phyloP scores from a whole-genome alignment of 2,329 filamentous ascomycete genomes.

The Coleophoma eucalyptorum region DNA sequence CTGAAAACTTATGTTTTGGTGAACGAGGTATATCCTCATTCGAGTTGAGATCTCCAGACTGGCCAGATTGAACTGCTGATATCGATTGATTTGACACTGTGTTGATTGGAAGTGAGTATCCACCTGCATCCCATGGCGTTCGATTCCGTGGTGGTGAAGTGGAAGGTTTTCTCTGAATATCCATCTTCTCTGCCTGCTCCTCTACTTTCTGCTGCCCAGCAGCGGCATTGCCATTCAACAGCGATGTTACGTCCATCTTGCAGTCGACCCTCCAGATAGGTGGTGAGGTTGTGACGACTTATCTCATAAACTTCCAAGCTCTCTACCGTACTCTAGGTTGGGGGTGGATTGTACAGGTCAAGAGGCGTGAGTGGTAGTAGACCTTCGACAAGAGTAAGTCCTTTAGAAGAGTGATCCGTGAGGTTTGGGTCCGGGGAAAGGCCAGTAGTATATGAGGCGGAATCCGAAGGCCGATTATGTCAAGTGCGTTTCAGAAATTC shows the following conservation, averaged over 20 bases:
- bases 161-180: conserved; percentile 5
- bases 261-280: background rate
- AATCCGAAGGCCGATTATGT: conserved; percentile 17
- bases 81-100: conserved; percentile 11
- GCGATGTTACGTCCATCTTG: conserved; percentile 29
- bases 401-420: background rate
- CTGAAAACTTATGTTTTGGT: conserved; percentile 25
- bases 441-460: conserved; percentile 17
- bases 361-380: too few species aligned
- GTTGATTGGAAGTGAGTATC: conserved; percentile 29
- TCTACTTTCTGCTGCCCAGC: conserved; percentile 19
- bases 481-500: conserved; percentile 21
- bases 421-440: background rate
- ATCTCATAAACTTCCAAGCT: background rate
- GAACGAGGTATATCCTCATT: conserved; percentile 12
- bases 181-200: conserved; percentile 8
- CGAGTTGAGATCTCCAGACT: conserved; percentile 17
- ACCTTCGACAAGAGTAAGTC: background rate
- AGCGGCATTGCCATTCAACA: conserved; percentile 26
- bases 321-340: too few species aligned
- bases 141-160: conserved; percentile 20
- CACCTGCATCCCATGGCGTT: conserved; percentile 30
- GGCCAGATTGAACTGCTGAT: conserved; percentile 8
- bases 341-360: too few species aligned
- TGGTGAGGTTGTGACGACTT: background rate